A percentile compares a stretch with the other conserved stretches of the same genome.
phyloP scores from a whole-genome alignment of 2,329 filamentous ascomycete species.

The Magnaporthiopsis incrustans region DNA sequence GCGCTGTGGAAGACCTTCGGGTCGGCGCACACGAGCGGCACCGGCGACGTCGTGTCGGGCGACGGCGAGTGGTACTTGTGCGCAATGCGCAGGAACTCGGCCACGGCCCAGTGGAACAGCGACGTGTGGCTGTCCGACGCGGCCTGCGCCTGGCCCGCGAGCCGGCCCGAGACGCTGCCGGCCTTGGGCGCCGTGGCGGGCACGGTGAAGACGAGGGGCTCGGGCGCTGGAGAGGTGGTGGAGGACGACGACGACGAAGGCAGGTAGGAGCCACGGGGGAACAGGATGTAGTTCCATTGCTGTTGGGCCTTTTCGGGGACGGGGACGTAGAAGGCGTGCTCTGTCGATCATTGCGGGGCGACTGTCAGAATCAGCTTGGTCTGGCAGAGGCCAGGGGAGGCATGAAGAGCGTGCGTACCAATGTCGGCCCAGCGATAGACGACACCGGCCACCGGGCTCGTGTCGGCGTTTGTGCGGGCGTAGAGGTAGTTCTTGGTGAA shows the following conservation, averaged over 20 bases:
- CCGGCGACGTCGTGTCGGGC: conserved; percentile 30
- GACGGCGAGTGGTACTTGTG: conserved; percentile 14
- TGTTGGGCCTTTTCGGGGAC: conserved; percentile 58
- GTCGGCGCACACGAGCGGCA: conserved; percentile 44
- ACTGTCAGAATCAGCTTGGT: not conserved
- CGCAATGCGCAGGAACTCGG: conserved; percentile 34
- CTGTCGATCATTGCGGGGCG: conserved; percentile 24
- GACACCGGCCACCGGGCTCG: conserved; percentile 39
- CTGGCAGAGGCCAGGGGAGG: not conserved
- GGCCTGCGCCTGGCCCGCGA: conserved; percentile 38
- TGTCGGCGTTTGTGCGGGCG: conserved; percentile 38
- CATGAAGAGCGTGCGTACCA: conserved; percentile 31
- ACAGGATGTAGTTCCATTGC: conserved; percentile 58
- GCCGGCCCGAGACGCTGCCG: conserved; percentile 44
- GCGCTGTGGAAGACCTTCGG: conserved; percentile 49
- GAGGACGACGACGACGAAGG: conserved; percentile 17
- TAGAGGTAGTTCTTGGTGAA: conserved; percentile 54
- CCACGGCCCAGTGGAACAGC: conserved; percentile 54
- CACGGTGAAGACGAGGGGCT: conserved; percentile 59
- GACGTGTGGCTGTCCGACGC: conserved; percentile 52
- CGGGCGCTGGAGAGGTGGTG: conserved; percentile 25
- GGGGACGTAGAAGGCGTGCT: conserved; percentile 55
- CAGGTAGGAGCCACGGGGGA: conserved; percentile 48
- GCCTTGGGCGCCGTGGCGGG: conserved; percentile 52
- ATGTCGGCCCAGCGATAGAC: conserved; percentile 55